Conservation (phyloP, 345 rosid species). For the Corymbia maculata region DNA sequence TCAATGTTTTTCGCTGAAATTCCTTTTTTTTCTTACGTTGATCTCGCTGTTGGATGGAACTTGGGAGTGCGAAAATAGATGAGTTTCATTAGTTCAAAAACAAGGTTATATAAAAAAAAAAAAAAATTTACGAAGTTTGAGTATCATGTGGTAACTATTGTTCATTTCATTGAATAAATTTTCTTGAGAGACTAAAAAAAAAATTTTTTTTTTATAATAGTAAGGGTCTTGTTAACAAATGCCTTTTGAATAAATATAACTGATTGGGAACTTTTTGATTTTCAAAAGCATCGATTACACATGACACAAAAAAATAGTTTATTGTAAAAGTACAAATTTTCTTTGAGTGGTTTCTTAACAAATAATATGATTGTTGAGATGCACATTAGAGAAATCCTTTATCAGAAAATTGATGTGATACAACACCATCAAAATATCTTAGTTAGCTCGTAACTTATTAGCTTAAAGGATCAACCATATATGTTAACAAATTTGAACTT, state of each 20-base stretch:
- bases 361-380: not conserved
- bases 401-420: not conserved
- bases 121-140: not conserved
- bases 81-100: not conserved
- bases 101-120: not conserved
- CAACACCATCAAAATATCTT: no score
- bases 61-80: not conserved
- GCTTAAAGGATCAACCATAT: accelerated
- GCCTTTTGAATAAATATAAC: not conserved
- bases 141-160: not conserved
- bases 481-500: not conserved
- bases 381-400: not conserved
- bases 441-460: no score
- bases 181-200: no score
- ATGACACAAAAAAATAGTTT: not conserved
- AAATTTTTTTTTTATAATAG: not conserved
- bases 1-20: not conserved
- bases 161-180: not conserved
- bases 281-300: not conserved
- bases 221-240: not conserved
- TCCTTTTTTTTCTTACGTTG: not conserved
- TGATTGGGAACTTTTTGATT: not conserved
- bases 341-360: not conserved
- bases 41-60: not conserved
- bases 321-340: not conserved